A percentile compares a stretch with the other conserved stretches of the same genome.
phyloP scores from a whole-genome alignment of 768 basidiomycete genomes.

The Cyathus striatus region DNA sequence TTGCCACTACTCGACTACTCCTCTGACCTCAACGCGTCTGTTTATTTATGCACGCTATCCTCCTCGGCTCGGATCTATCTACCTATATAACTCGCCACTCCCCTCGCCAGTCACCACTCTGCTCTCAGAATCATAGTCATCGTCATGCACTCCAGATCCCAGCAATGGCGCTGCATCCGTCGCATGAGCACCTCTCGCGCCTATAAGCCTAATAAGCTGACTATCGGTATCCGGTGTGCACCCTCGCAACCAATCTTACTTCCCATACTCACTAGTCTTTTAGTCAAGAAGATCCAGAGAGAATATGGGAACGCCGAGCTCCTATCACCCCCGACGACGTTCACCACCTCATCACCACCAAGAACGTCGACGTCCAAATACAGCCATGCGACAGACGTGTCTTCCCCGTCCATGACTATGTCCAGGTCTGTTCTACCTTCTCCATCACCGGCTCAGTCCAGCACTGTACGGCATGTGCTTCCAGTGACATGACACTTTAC shows the following conservation, averaged over 20 bases:
- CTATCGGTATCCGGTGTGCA: conserved; percentile 26
- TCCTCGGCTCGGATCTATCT: conserved; percentile 22
- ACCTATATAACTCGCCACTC: conserved; percentile 5
- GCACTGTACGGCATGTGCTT: no score
- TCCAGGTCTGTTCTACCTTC: conserved; percentile 42
- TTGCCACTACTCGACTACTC: no score
- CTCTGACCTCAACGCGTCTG: no score
- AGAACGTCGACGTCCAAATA: conserved; percentile 63
- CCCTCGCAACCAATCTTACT: neutral
- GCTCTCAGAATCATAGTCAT: neutral
- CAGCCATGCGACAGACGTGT: conserved; percentile 75
- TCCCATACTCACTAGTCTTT: no score
- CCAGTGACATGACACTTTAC: no score
- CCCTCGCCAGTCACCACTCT: no score
- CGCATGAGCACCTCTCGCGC: no score
- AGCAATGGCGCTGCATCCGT: conserved; percentile 6
- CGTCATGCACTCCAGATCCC: conserved; percentile 2
- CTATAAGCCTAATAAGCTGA: no score
- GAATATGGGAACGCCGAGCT: conserved; percentile 85
- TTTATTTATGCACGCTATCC: no score
- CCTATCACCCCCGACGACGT: conserved; percentile 81
- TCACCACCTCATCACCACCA: conserved; percentile 46
- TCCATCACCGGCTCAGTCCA: no score
- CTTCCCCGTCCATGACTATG: conserved; percentile 59
- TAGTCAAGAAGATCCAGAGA: conserved; percentile 69